Percentiles rank a stretch among this genome's conserved stretches.
These are phyloP conservation scores for Coprinopsis cinerea DNA, from an alignment of 768 basidiomycete genomes.

Conservation along the genomic window DNA sequence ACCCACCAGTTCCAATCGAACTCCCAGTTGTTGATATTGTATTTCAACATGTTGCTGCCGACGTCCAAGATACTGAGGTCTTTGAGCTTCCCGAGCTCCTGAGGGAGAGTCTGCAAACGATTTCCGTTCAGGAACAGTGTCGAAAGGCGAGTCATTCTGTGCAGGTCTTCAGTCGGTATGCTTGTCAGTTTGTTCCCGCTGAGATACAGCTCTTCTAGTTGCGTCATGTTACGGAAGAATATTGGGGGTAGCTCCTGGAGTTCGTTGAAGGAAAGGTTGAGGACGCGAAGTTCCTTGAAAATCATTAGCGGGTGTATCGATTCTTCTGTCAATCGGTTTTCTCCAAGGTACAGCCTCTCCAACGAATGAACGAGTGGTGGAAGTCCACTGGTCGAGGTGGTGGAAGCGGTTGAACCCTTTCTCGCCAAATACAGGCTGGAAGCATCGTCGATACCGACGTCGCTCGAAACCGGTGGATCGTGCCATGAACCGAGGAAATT, in stretches of 20 bases:
- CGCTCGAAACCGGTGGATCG: conserved; percentile 39
- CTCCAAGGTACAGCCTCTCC: conserved; percentile 78
- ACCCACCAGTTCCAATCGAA: conserved; percentile 99
- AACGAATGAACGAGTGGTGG: conserved; percentile 59
- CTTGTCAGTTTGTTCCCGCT: conserved; percentile 93
- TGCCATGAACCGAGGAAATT: conserved; percentile 76
- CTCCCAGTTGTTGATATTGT: conserved; percentile 97
- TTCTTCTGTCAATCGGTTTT: conserved; percentile 84
- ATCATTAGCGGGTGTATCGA: conserved; percentile 68
- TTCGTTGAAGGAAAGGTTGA: conserved; percentile 94
- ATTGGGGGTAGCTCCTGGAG: conserved; percentile 80
- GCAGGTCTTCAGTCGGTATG: conserved; percentile 86
- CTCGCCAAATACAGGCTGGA: conserved; percentile 19
- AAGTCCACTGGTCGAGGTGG: conserved; percentile 12
- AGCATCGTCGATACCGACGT: conserved; percentile 1
- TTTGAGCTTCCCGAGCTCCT: conserved; percentile 80
- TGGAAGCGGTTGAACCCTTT: conserved; percentile 29
- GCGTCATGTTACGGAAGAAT: conserved; percentile 66
- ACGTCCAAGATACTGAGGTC: conserved; percentile 81
- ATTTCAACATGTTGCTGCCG: conserved; percentile 89
- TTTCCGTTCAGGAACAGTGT: conserved; percentile 92
- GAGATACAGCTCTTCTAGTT: conserved; percentile 83
- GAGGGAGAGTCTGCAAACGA: conserved; percentile 84
- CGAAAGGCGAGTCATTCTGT: conserved; percentile 57
- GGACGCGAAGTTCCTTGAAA: conserved; percentile 68